A percentile compares a stretch with the other conserved stretches of the same genome.
Evolutionary conservation across 257 asterid genomes (phyloP).

Genomic region (Fraxinus americana): DNA sequence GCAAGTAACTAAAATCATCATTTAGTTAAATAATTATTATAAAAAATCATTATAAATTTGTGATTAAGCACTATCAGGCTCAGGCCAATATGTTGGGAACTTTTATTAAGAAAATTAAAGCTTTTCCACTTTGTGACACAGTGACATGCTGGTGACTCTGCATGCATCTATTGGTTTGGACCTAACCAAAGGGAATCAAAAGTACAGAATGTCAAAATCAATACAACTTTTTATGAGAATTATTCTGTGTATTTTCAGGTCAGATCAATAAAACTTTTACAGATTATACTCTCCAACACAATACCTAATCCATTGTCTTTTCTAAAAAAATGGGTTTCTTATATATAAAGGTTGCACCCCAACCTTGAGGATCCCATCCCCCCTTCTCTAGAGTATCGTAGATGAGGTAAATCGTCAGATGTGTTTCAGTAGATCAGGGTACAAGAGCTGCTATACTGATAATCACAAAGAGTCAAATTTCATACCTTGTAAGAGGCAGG

Average conservation of each 20-base stretch:
- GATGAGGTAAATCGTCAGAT: too few species aligned
- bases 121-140: conserved; percentile 27
- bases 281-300: conserved; percentile 16
- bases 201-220: conserved; percentile 17
- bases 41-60: conserved; percentile 16
- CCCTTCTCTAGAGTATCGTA: too few species aligned
- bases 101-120: conserved; percentile 24
- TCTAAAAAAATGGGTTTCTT: conserved; percentile 24
- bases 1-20: background rate
- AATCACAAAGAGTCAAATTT: too few species aligned
- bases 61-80: conserved; percentile 25
- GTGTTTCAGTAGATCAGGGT: too few species aligned
- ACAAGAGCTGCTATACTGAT: too few species aligned
- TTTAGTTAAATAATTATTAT: conserved; percentile 16
- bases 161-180: conserved; percentile 37
- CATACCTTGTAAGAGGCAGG: too few species aligned
- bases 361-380: too few species aligned
- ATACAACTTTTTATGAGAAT: background rate
- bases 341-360: background rate
- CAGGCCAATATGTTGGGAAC: conserved; percentile 35
- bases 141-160: conserved; percentile 38
- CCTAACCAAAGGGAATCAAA: conserved; percentile 17
- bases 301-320: conserved; percentile 21
- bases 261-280: conserved; percentile 23
- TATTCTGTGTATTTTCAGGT: background rate